Percentiles rank a stretch among this genome's conserved stretches.
Evolutionary conservation across 164 flowering plant species (phyloP).

Genomic region (Aristolochia californica): DNA sequence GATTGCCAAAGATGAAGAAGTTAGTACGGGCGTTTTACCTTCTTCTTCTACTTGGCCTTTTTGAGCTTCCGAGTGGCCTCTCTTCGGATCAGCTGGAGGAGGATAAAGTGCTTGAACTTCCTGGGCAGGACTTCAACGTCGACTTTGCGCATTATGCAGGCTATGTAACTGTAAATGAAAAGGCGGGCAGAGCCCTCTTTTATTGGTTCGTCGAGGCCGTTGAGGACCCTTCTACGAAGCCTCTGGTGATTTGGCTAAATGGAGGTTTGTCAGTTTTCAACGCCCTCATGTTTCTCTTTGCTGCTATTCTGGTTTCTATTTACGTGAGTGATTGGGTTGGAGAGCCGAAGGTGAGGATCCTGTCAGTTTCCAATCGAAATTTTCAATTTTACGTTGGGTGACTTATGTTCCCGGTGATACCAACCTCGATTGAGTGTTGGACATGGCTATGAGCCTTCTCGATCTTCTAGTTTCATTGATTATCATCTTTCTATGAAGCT

Average conservation of each 20-base stretch:
- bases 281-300: background rate
- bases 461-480: too few species aligned
- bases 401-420: background rate
- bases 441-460: too few species aligned
- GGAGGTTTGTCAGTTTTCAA: constrained; percentile 47
- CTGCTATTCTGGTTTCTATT: background rate
- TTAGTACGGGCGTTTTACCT: background rate
- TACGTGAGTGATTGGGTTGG: background rate
- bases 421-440: too few species aligned
- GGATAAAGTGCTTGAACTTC: constrained; percentile 49
- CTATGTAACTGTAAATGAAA: constrained; percentile 56
- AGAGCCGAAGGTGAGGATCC: background rate
- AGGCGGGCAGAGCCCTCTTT: constrained; percentile 60
- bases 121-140: constrained; percentile 63
- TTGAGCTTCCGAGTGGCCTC: background rate
- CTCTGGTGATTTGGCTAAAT: constrained; percentile 86
- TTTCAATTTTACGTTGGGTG: too few species aligned
- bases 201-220: constrained; percentile 87
- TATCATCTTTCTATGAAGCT: too few species aligned
- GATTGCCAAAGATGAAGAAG: background rate
- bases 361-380: background rate
- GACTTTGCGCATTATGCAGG: constrained; percentile 77
- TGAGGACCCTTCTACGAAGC: constrained; percentile 74
- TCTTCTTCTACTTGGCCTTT: background rate
- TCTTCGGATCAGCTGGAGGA: constrained; percentile 20